Evolutionary conservation across 208 protist species (phyloP), one percentile per base, ranked within the genome.

Genomic region (Trypanosoma theileri): DNA sequence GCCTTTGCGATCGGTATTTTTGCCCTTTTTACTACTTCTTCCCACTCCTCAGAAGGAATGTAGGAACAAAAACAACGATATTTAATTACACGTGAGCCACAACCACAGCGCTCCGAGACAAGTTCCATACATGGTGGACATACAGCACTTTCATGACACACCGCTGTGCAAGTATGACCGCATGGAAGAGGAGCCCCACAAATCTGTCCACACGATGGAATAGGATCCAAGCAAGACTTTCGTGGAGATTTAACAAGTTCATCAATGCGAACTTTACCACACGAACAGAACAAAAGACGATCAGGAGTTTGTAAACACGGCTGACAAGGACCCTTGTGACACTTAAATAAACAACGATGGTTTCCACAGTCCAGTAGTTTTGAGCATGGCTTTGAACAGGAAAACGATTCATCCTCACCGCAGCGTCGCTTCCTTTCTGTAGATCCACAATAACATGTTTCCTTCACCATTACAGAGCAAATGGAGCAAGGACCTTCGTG

Each of bases 391-490:
- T 59, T 69, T 0, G 66, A 71, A 63, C 90, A 93, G 14, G 80
- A 62, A 65, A 89, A 93, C 19, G 68, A 42, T 16, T 11, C 28
- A 16, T 56, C 69, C 1, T 74, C 67, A 22, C 75, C 84, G 48
- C 85, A 91, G 22, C 77, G 76, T 21, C 69, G 75, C 53, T 48
- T 80, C 17, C 75, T 62, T 44, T 68, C 61, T 31, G 73, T 79
- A 10, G 73, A 72, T 7, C 96, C 96, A 70, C 96, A 98, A 82
- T 88, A 95, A 76, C 96, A 98, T 19, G 52, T 73, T 67, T 86
- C 75, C 24, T 66, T 71, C 4, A 84, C 46, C 44, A 80, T 44
- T 17, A 90, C 79, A 26, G 67, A 68, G 71, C 96, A 98, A 19
- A 91, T 72, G 1, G 83, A 58, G 73, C 96, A 98, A 0, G 76